Evolutionary conservation across 192 early-diverging fungal species (phyloP), one percentile per base, ranked within the genome.

Genomic region (Physocladia obscura): DNA sequence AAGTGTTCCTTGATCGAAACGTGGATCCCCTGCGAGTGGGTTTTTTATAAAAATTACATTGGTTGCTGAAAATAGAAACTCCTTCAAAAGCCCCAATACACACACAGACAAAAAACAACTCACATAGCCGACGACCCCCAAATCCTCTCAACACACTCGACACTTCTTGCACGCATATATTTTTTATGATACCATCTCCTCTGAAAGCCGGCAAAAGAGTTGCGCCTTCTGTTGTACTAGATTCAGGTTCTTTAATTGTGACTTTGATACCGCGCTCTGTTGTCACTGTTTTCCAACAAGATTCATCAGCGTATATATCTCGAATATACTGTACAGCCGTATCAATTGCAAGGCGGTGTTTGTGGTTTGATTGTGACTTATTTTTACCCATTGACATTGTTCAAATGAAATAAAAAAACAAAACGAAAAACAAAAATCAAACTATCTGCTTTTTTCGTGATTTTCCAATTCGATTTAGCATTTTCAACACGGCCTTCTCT

Each of bases 1-100:
- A 21, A 34, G 63, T 26, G 49, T 65, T 19, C 63, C 63, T 31
- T 52, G 63, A 22, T 65, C 63, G 34, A 65, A 65, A 21, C 63
- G 63, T 21, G 63, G 63, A 65, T 65, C 63, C 63, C 63, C 63
- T 65, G 36, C n/a, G n/a, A 27, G 29, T 47, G n/a, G 3, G 21
- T 58, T 0, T 58, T 13, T 58, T 13, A 44, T 44, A 44, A 44
- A 11, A 58, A 4, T 58, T 58, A 13, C 15, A 54, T 54, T 47
- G n/a, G 11, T 47, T n/a, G 15, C 52, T 22, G 8, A 54, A 54
- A 54, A 26, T 11, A 54, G 11, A 13, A 31, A n/a, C 31, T 6
- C 4, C 0, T 52, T 0, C 29, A 52, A 13, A 47, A n/a, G 11
- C n/a, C 24, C 24, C 8, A 59, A 30, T 17, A 29, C 17, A 35